Conservation (phyloP, 345 rosid genomes). For the Bruguiera parviflora region DNA sequence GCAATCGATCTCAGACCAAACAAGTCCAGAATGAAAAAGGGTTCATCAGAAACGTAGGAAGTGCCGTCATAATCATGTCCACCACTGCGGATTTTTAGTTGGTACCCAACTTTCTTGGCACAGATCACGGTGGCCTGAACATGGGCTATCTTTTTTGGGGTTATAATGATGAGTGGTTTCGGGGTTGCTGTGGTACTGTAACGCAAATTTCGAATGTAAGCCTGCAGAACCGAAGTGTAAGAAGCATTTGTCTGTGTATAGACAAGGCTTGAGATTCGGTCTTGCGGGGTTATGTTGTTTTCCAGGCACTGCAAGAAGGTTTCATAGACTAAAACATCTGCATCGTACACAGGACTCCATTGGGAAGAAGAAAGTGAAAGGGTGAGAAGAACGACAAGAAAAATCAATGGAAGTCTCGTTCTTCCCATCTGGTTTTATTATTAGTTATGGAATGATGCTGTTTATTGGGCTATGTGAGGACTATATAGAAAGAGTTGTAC, state of each 20-base stretch:
- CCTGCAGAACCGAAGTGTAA: conserved; percentile 42
- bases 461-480: too few species aligned
- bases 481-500: too few species aligned
- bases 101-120: conserved; percentile 39
- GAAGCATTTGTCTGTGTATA: conserved; percentile 32
- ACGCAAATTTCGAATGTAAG: conserved; percentile 57
- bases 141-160: conserved; percentile 46
- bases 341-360: conserved; percentile 7
- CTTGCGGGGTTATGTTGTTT: conserved; percentile 23
- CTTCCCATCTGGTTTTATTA: background rate
- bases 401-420: background rate
- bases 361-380: conserved; percentile 11
- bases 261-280: conserved; percentile 33
- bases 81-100: conserved; percentile 53
- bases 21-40: conserved; percentile 59
- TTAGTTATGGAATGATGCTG: too few species aligned
- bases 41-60: conserved; percentile 46
- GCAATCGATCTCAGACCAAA: conserved; percentile 37
- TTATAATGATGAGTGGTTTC: conserved; percentile 48
- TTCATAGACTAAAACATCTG: conserved; percentile 26
- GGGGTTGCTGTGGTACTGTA: conserved; percentile 43
- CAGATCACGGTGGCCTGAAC: conserved; percentile 56
- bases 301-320: conserved; percentile 42
- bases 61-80: conserved; percentile 59
- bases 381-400: conserved; percentile 3